These are phyloP conservation scores for Calonectria hawksworthii DNA, from an alignment of 2,329 filamentous ascomycete species.

Conservation along the genomic window DNA sequence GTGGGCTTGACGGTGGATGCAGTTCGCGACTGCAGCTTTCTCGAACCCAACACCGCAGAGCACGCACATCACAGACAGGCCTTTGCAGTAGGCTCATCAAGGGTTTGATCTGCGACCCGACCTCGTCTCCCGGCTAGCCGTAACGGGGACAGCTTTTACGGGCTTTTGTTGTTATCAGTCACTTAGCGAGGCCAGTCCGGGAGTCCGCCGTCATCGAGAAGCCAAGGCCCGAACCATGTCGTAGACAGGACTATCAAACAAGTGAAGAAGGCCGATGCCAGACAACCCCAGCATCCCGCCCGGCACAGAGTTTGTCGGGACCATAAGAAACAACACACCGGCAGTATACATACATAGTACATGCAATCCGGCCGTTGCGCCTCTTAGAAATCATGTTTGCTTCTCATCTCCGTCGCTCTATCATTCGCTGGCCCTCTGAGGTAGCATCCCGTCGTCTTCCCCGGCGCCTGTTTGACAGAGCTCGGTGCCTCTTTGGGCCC, in stretches of 20 bases:
- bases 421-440: background rate
- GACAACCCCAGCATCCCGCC: background rate
- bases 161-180: background rate
- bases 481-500: background rate
- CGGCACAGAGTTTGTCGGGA: slow-evolving; percentile 8
- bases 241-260: slow-evolving; percentile 10
- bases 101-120: slow-evolving; percentile 40
- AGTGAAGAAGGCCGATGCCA: slow-evolving; percentile 5
- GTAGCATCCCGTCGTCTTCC: slow-evolving; percentile 10
- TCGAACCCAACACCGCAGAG: slow-evolving; percentile 31
- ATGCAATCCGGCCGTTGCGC: background rate
- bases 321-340: background rate
- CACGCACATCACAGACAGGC: slow-evolving; percentile 38
- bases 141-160: slow-evolving; percentile 6
- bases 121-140: slow-evolving; percentile 30
- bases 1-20: slow-evolving; percentile 38
- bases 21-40: slow-evolving; percentile 32
- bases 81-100: slow-evolving; percentile 31
- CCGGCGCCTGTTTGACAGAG: background rate
- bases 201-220: background rate
- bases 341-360: background rate
- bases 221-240: background rate
- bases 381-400: slow-evolving; percentile 9
- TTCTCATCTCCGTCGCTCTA: background rate
- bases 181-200: background rate